These are phyloP conservation scores for Wickerhamomyces kurtzmanii DNA, from an alignment of 805 yeast genomes.

Conservation along the genomic window DNA sequence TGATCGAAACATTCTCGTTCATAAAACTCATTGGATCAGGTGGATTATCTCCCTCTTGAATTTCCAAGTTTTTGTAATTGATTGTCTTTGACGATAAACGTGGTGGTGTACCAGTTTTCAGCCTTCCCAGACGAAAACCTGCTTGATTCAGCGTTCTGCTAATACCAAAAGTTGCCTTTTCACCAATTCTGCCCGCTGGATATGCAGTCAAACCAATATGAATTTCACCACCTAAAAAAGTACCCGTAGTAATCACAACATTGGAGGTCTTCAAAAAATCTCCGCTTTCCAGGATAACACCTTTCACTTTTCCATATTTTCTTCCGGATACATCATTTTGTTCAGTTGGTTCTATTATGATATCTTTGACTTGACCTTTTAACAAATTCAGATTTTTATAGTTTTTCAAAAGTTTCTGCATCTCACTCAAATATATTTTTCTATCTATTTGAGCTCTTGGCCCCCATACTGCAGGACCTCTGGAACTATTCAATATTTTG, in stretches of 20 bases:
- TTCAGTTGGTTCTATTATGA: conserved; percentile 44
- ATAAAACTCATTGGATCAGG: conserved; percentile 87
- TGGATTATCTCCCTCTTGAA: conserved; percentile 73
- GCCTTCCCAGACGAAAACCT: conserved; percentile 78
- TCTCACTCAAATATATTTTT: conserved; percentile 60
- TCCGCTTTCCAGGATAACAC: conserved; percentile 69
- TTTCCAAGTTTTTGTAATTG: conserved; percentile 49
- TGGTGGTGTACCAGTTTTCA: conserved; percentile 98
- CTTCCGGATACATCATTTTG: conserved; percentile 20
- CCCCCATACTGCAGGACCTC: conserved; percentile 98
- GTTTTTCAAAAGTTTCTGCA: conserved; percentile 56
- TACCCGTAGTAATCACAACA: conserved; percentile 91
- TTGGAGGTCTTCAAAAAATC: conserved; percentile 44
- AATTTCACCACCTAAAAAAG: conserved; percentile 89
- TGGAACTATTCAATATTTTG: conserved; percentile 72
- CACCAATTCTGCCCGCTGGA: conserved; percentile 94
- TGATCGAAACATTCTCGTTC: conserved; percentile 57
- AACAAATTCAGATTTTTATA: conserved; percentile 45
- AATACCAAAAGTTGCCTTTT: conserved; percentile 82
- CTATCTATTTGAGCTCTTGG: conserved; percentile 96
- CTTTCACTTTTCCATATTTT: conserved; percentile 40
- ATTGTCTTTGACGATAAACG: conserved; percentile 67
- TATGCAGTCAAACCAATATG: conserved; percentile 74
- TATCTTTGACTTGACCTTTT: conserved; percentile 78
- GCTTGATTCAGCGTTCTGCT: conserved; percentile 66